Evolutionary conservation across 495 filamentous ascomycete species (phyloP).

Genomic region (Aspergillus cristatus): DNA sequence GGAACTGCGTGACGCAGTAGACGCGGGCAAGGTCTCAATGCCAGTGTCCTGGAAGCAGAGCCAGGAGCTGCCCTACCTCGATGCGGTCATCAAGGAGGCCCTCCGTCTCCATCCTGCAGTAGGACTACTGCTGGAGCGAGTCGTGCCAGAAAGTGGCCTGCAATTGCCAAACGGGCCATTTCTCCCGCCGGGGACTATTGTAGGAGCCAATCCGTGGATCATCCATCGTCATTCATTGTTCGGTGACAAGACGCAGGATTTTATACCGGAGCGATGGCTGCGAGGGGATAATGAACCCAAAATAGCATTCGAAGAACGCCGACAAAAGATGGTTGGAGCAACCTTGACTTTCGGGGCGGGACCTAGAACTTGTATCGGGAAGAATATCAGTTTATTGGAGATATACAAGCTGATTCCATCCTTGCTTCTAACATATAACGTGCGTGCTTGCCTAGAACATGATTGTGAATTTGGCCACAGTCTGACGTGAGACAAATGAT

Average conservation of each 20-base stretch:
- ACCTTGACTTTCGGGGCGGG: slow-evolving; percentile 51
- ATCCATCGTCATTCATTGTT: slow-evolving; percentile 27
- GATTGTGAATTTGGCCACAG: no score
- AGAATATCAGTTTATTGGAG: slow-evolving; percentile 68
- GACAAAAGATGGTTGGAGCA: slow-evolving; percentile 8
- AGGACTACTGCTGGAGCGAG: slow-evolving; percentile 20
- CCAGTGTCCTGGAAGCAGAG: slow-evolving; percentile 21
- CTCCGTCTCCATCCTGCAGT: slow-evolving; percentile 25
- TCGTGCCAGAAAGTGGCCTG: slow-evolving; percentile 15
- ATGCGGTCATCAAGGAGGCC: slow-evolving; percentile 27
- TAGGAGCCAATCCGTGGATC: slow-evolving; percentile 19
- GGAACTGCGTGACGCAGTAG: slow-evolving; percentile 47
- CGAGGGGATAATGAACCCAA: slow-evolving; percentile 26
- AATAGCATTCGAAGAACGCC: slow-evolving; percentile 21
- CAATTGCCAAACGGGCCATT: slow-evolving; percentile 9
- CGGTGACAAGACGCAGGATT: slow-evolving; percentile 38
- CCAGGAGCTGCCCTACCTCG: slow-evolving; percentile 39
- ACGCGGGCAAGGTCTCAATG: slow-evolving; percentile 30
- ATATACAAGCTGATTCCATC: slow-evolving; percentile 72
- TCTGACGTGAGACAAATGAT: no score
- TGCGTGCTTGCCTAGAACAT: slow-evolving; percentile 9
- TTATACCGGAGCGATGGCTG: slow-evolving; percentile 45
- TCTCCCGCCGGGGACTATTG: slow-evolving; percentile 16
- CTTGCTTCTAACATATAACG: slow-evolving; percentile 56
- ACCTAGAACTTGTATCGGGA: slow-evolving; percentile 54